Base-by-base conservation (phyloP, 805 yeast species). In the Pichia exigua region DNA sequence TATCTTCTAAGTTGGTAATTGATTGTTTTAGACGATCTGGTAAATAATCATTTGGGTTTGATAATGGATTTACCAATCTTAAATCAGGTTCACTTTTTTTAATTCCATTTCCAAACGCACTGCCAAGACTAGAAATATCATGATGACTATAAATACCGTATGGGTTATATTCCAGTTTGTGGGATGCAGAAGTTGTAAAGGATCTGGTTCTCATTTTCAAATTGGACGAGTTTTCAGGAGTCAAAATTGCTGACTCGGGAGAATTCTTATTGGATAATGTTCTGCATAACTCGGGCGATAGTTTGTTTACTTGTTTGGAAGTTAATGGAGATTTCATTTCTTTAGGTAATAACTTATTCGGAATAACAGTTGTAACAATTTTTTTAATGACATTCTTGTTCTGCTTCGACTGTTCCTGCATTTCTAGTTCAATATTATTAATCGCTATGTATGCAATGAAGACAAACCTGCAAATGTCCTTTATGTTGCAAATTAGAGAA, bases 31-130 rank as follows among this genome's bases (percentile, higher is more conserved):
- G 69, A 4, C 73, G 76, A 0, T 62, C 68, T 0, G 92, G 91
- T 20, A 86, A 65, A 55, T 65, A 73, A n/a, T 74, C 76, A 60
- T 85, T 84, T 1, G 92, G 92, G 55, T 79, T 77, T 13, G 75
- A 76, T 15, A 83, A 76, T 0, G 92, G 89, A 54, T 78, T 70
- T 2, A 81, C 75, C 52, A 85, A 66, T 21, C 78, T 65, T 21
- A 78, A 69, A 27, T 73, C 73, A 42, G 73, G 72, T 44, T 56
- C 59, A 12, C 40, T 40, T 20, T 45, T 51, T 67, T 75, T 27
- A 17, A 22, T 41, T 17, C 58, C 59, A 22, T 46, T 28, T 18
- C 53, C 32, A 59, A 61, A 51, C 53, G 60, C 73, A 65, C 62
- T 65, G 52, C 47, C 62, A 35, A 59, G 60, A 60, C 57, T 65